Evolutionary conservation across 2,329 filamentous ascomycete species (phyloP), one percentile per base, ranked within the genome.

Genomic region (Exophiala oligosperma): DNA sequence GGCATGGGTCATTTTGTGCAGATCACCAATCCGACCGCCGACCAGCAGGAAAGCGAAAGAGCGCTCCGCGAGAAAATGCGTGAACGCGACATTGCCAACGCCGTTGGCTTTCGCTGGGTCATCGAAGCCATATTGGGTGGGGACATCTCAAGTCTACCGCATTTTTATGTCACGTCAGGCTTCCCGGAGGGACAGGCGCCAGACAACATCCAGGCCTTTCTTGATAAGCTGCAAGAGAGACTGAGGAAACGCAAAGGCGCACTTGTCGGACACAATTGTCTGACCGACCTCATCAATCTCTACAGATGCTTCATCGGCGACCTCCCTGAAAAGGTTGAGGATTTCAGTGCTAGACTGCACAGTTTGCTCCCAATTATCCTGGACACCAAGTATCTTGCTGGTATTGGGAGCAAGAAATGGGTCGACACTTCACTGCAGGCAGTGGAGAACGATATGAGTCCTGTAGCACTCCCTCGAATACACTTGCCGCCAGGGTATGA

Each of bases 371-470:
- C 84, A 0, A 65, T 77, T 3, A 74, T 87, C 14, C 74, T 87
- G 17, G 84, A 87, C 62, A 87, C 84, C 0, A 87, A 87, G 66
- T 87, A 85, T 64, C 75, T 87, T 65, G 82, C 82, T 3, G 86
- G 84, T 1, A 59, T 66, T 26, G 59, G 56, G 37, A 64, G 49
- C 44, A 63, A 63, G 47, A 47, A 55, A 12, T 62, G 62, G 57
- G 72, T 64, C 32, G 64, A 65, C 3, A 79, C 78, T 0, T 77
- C 77, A 1, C 71, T 84, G 1, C 75, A 81, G 62, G 73, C 81
- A 41, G 78, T 83, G 54, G 79, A 80, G 8, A 68, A 74, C 35
- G 73, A 76, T 40, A 65, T 83, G 57, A 68, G 24, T 59, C 24
- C 40, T 2, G 56, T 70, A 69, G 70, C 50, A 74, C 65, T 5